Conservation (phyloP, 1,139 yeast genomes). For the Wickerhamomyces sp. region DNA sequence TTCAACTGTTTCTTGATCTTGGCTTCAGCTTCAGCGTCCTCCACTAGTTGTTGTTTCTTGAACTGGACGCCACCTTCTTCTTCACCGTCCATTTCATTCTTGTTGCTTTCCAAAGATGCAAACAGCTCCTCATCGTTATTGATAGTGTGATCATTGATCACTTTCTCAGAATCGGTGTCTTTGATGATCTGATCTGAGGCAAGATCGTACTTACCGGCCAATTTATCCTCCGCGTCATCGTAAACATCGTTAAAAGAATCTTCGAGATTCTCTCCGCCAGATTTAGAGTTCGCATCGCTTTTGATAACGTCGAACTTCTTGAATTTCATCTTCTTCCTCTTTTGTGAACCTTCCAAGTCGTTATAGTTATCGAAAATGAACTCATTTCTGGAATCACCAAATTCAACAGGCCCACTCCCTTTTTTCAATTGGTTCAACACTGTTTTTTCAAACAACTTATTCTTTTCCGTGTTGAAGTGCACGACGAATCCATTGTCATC, state of each 20-base stretch:
- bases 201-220: slow-evolving; percentile 18
- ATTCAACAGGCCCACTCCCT: slow-evolving; percentile 16
- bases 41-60: slow-evolving; percentile 18
- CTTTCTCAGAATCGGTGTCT: slow-evolving; percentile 6
- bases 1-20: slow-evolving; percentile 5
- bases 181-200: slow-evolving; percentile 17
- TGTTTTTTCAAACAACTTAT: slow-evolving; percentile 17
- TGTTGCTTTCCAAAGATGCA: slow-evolving; percentile 17
- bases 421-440: slow-evolving; percentile 15
- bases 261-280: slow-evolving; percentile 1
- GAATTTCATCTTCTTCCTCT: slow-evolving; percentile 17
- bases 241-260: slow-evolving; percentile 3
- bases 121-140: slow-evolving; percentile 26
- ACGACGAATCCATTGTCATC: slow-evolving; percentile 17
- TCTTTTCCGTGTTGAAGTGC: slow-evolving; percentile 14
- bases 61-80: slow-evolving; percentile 23
- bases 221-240: slow-evolving; percentile 3
- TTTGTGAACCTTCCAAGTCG: slow-evolving; percentile 13
- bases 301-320: slow-evolving; percentile 12
- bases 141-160: slow-evolving; percentile 9
- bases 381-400: slow-evolving; percentile 17
- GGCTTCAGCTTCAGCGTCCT: slow-evolving; percentile 12
- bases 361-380: slow-evolving; percentile 14
- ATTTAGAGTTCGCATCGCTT: not conserved
- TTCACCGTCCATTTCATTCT: slow-evolving; percentile 19